A percentile compares a stretch with the other conserved stretches of the same genome.
Evolutionary conservation across 2,329 filamentous ascomycete genomes (phyloP).

Genomic region (Aspergillus sp.): DNA sequence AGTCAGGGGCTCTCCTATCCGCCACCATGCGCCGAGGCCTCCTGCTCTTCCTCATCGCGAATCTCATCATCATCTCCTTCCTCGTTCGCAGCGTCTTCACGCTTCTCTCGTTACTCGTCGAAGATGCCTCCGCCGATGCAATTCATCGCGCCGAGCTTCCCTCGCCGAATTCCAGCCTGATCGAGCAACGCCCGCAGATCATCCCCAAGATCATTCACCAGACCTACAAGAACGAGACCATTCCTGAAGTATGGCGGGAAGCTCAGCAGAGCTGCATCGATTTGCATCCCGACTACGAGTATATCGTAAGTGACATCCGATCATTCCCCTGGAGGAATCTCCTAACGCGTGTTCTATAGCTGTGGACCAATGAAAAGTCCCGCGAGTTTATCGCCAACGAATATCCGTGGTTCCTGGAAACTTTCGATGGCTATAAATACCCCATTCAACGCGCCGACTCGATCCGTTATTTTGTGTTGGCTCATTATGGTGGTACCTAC

Average conservation of each 20-base stretch:
- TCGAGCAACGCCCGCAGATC: conserved; percentile 57
- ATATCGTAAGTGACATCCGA: conserved; percentile 56
- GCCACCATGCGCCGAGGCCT: conserved; percentile 59
- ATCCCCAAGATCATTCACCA: conserved; percentile 79
- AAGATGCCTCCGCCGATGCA: conserved; percentile 65
- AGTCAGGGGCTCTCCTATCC: background rate
- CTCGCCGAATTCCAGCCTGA: conserved; percentile 60
- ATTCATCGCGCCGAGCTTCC: conserved; percentile 67
- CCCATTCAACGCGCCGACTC: conserved; percentile 76
- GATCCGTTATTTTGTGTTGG: conserved; percentile 76
- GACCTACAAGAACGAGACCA: conserved; percentile 69
- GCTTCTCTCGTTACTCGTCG: conserved; percentile 66
- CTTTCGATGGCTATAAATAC: conserved; percentile 71
- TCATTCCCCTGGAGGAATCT: background rate
- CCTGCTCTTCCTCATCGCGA: conserved; percentile 64
- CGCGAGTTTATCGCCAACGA: conserved; percentile 70
- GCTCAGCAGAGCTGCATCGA: conserved; percentile 67
- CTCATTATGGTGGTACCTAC: conserved; percentile 76
- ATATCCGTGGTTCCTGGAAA: conserved; percentile 75
- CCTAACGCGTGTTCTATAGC: conserved; percentile 45
- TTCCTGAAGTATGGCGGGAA: conserved; percentile 65
- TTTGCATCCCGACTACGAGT: conserved; percentile 69
- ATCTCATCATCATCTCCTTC: conserved; percentile 62
- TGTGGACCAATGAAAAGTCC: conserved; percentile 73
- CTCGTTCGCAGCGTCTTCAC: conserved; percentile 69